Percentiles rank a stretch among this genome's conserved stretches.
These are phyloP conservation scores for Cotoneaster glaucophyllus DNA, from an alignment of 306 rosid species.

Conservation along the genomic window DNA sequence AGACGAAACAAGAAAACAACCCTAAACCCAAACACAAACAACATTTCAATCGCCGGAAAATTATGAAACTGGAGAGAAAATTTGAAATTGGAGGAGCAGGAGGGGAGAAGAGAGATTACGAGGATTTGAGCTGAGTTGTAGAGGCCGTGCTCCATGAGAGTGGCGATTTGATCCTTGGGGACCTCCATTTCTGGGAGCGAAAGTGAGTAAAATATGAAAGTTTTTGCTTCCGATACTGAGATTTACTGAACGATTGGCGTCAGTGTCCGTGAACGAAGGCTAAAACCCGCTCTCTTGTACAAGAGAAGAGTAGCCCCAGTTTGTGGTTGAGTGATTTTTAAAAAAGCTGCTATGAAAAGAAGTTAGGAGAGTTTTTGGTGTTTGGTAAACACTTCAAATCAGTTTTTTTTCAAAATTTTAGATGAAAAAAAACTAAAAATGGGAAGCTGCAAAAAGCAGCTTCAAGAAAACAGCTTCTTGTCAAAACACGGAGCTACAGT, in stretches of 20 bases:
- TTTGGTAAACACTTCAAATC: too few species aligned
- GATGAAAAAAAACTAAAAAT: too few species aligned
- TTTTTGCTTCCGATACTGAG: not conserved
- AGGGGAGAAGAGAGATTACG: slow-evolving; percentile 27
- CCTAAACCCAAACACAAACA: slow-evolving; percentile 25
- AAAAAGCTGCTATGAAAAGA: too few species aligned
- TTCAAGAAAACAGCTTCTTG: too few species aligned
- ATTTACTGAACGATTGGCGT: not conserved
- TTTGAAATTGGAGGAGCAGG: not conserved
- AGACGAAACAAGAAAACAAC: slow-evolving; percentile 94
- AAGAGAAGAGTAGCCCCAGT: too few species aligned
- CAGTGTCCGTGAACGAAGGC: not conserved
- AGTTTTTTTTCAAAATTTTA: too few species aligned
- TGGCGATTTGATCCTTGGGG: slow-evolving; percentile 86
- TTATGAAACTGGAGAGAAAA: not conserved
- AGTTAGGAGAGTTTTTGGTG: too few species aligned
- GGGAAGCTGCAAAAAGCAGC: too few species aligned
- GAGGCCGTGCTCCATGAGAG: slow-evolving; percentile 86
- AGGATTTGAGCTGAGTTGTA: slow-evolving; percentile 92
- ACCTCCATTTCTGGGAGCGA: slow-evolving; percentile 58
- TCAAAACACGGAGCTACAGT: too few species aligned
- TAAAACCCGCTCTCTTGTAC: slow-evolving; percentile 12
- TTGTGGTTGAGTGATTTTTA: too few species aligned
- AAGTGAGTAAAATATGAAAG: not conserved
- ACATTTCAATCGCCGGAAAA: not conserved